These are phyloP conservation scores for Leccinum angustisporum DNA, from an alignment of 1,284 basidiomycete genomes.

Conservation along the genomic window DNA sequence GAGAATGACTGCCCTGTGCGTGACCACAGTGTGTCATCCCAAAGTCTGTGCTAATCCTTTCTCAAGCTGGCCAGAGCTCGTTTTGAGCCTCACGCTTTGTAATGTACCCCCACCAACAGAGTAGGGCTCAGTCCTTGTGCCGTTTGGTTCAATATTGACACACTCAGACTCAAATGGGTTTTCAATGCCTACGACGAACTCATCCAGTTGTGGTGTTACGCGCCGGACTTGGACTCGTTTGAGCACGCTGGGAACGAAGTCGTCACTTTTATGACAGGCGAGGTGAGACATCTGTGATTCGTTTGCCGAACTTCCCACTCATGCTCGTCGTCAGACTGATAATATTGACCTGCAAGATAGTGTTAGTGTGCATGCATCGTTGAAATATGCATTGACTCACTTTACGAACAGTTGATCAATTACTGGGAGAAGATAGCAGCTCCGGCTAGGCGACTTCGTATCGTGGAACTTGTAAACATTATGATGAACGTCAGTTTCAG, in stretches of 20 bases:
- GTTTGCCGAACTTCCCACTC: conserved; percentile 1
- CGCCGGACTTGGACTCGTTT: conserved; percentile 64
- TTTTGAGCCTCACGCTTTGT: conserved; percentile 63
- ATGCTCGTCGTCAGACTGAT: conserved; percentile 40
- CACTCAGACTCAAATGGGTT: conserved; percentile 52
- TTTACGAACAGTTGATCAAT: conserved; percentile 49
- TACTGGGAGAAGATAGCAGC: conserved; percentile 61
- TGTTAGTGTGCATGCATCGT: conserved; percentile 16
- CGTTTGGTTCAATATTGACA: conserved; percentile 9
- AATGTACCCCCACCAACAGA: conserved; percentile 68
- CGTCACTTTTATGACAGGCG: conserved; percentile 56
- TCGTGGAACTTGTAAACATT: conserved; percentile 54
- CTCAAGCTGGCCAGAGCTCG: conserved; percentile 68
- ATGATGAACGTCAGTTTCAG: conserved; percentile 53
- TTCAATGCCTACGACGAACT: conserved; percentile 63
- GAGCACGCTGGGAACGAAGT: conserved; percentile 64
- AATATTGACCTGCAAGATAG: conserved; percentile 61
- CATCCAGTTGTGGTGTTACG: conserved; percentile 60
- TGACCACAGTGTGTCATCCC: conserved; percentile 13
- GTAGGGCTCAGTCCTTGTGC: conserved; percentile 40
- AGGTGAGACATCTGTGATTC: conserved; percentile 19
- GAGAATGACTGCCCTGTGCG: conserved; percentile 62
- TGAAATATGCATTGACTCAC: conserved; percentile 16
- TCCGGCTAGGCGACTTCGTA: conserved; percentile 50
- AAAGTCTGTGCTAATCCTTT: conserved; percentile 9